Evolutionary conservation across 169 alveolate species (phyloP), one percentile per base, ranked within the genome.

Genomic region (Sarcocystis neurona): DNA sequence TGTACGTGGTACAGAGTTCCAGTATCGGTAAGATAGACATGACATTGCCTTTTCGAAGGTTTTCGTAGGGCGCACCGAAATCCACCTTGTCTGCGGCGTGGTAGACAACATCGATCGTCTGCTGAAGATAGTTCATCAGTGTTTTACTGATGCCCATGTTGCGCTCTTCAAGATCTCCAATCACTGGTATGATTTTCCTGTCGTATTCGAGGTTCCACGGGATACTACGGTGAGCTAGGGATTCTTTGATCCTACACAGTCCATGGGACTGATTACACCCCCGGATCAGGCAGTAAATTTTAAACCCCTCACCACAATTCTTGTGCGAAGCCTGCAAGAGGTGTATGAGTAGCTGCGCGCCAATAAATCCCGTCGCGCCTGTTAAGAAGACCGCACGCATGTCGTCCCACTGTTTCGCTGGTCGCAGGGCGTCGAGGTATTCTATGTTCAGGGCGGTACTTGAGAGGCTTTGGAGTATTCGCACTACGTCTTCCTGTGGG

Each of bases 361-460:
- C 95, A 30, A 92, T 91, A 60, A 92, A 92, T 18, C 95, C 95
- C 0, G 95, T 92, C 39, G 92, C 95, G 1, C 95, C 95, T 0
- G 95, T 92, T 12, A 92, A 79, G 20, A 92, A 87, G 23, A 92
- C 94, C 8, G 88, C 56, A 30, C 78, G 78, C 10, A 48, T 20
- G 3, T 30, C 41, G 44, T 50, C 84, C 12, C 82, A 48, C 32
- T 41, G 44, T 56, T 18, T 72, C 12, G 82, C 12, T 2, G 91
- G 87, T 23, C 63, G 44, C 87, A 87, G 34, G 2, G 68, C 2
- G 20, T 47, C 75, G 58, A 87, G 37, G 43, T 46, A 72, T 20
- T 72, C 48, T n/a, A n/a, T 74, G 79, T 68, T 87, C 41, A 87
- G n/a, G 43, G 72, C 30, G 48, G 68, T 56, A 37, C 32, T 74